phyloP scores from a whole-genome alignment of 306 rosid species.

The Gastrolobium villosum region DNA sequence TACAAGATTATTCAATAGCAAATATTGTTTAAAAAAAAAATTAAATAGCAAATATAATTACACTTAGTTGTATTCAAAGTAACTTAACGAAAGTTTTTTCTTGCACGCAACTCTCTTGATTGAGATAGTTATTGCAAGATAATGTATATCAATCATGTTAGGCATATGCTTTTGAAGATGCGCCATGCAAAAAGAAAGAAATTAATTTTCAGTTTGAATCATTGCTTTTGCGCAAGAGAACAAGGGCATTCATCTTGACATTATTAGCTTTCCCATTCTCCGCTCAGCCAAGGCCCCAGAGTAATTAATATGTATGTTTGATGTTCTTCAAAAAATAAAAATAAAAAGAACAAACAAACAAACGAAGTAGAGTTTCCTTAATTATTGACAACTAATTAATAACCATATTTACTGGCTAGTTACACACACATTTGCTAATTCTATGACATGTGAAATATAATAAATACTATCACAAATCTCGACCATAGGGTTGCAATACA shows the following conservation, averaged over 20 bases:
- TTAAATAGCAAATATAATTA: conserved; percentile 11
- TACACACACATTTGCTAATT: background rate
- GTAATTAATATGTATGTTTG: too few relatives aligned
- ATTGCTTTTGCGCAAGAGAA: conserved; percentile 17
- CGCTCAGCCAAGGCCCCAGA: background rate
- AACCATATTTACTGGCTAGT: too few relatives aligned
- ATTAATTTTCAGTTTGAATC: background rate
- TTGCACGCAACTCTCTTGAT: conserved; percentile 42
- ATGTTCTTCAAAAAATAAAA: too few relatives aligned
- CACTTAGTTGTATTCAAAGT: background rate
- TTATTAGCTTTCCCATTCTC: background rate
- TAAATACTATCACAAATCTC: background rate
- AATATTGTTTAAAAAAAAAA: too few relatives aligned
- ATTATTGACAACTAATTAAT: background rate
- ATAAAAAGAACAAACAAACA: background rate
- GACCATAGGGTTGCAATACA: too few relatives aligned
- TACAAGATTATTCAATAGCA: background rate
- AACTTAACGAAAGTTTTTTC: conserved; percentile 28
- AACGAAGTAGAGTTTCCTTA: background rate
- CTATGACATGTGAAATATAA: background rate
- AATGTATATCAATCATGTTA: conserved; percentile 32
- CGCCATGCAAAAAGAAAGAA: conserved; percentile 45
- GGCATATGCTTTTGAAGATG: conserved; percentile 62
- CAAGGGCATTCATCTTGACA: conserved; percentile 9
- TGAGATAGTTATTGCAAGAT: background rate